These are phyloP conservation scores for Theobroma cacao DNA, from an alignment of 345 rosid genomes.

Conservation along the genomic window DNA sequence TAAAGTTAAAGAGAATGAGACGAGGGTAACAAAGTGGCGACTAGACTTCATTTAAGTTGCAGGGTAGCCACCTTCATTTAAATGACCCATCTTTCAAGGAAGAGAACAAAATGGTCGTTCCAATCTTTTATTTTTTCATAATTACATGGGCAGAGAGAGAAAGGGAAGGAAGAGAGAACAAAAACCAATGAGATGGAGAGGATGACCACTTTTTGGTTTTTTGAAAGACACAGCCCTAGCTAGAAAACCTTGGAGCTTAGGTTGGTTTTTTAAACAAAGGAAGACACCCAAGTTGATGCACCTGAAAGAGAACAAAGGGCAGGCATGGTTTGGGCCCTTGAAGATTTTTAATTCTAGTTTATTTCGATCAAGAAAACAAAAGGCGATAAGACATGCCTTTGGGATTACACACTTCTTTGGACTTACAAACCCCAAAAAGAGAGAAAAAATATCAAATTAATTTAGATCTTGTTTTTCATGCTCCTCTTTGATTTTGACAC, in stretches of 20 bases:
- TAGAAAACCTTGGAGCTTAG: conserved; percentile 11
- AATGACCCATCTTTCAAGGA: neutral
- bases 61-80: neutral
- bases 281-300: conserved; percentile 13
- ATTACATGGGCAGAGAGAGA: neutral
- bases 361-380: conserved; percentile 29
- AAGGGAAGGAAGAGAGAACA: neutral
- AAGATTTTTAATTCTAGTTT: conserved; percentile 21
- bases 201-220: conserved; percentile 7
- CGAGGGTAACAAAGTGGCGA: neutral
- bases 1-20: neutral
- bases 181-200: conserved; percentile 16
- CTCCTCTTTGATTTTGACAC: conserved; percentile 20
- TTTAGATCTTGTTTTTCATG: conserved; percentile 7
- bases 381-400: conserved; percentile 53
- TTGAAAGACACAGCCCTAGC: neutral
- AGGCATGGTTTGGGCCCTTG: conserved; percentile 26
- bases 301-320: conserved; percentile 14
- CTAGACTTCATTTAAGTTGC: neutral
- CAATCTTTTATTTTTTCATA: conserved; percentile 2
- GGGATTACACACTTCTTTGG: conserved; percentile 39
- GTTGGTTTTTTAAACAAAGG: neutral
- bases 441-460: neutral
- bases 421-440: conserved; percentile 16
- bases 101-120: conserved; percentile 6